phyloP scores from a whole-genome alignment of 352 stramenopile species.

The Globisporangium irregulare region DNA sequence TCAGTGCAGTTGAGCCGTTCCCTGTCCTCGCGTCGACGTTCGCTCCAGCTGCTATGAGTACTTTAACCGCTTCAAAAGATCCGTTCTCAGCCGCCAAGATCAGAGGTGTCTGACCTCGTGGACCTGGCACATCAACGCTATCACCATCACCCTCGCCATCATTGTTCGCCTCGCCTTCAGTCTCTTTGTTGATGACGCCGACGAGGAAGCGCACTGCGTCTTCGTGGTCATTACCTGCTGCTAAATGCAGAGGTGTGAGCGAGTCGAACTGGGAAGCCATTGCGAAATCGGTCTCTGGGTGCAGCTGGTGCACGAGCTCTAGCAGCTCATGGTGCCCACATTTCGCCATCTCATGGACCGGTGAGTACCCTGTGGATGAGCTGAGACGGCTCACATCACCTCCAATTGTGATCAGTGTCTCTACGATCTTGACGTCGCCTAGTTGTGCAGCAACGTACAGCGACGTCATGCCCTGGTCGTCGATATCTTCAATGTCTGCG shows the following conservation, averaged over 20 bases:
- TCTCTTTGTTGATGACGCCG: background rate
- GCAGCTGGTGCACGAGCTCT: background rate
- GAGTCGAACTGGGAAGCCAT: background rate
- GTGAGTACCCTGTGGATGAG: constrained; percentile 1
- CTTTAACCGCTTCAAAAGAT: background rate
- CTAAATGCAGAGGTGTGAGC: constrained; percentile 6
- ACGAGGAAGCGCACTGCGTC: constrained; percentile 4
- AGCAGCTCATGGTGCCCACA: background rate
- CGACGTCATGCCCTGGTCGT: constrained; percentile 1
- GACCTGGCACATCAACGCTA: background rate
- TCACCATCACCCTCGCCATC: background rate
- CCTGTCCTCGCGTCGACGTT: background rate
- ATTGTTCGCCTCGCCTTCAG: background rate
- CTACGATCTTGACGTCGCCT: background rate
- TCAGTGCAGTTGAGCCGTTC: constrained; percentile 9
- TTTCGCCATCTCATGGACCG: constrained; percentile 11
- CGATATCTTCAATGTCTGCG: constrained; percentile 1
- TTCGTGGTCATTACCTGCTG: background rate
- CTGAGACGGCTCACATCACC: background rate
- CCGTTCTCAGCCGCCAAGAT: background rate
- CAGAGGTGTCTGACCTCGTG: constrained; percentile 4
- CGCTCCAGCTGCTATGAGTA: background rate
- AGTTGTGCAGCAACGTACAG: background rate
- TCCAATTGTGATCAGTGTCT: background rate
- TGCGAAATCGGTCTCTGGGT: constrained; percentile 4